Evolutionary conservation across 345 rosid species (phyloP).

Genomic region (Ceriops tagal): DNA sequence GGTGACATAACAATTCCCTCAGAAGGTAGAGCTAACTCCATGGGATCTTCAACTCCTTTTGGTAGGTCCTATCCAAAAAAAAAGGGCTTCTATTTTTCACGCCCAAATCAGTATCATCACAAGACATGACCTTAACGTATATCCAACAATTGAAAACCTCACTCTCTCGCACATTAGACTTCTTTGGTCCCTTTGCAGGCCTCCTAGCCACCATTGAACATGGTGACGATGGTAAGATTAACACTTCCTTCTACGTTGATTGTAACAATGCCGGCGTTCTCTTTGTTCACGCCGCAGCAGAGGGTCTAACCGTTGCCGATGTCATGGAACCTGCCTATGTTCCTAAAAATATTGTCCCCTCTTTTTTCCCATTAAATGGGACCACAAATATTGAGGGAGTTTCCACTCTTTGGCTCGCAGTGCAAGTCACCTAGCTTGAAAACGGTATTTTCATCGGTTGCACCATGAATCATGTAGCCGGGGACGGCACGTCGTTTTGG

Average conservation of each 20-base stretch:
- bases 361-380: conserved; percentile 44
- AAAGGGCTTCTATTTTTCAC: conserved; percentile 24
- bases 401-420: conserved; percentile 38
- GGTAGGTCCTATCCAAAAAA: conserved; percentile 1
- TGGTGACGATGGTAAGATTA: not conserved
- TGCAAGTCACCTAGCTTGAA: conserved; percentile 43
- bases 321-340: conserved; percentile 25
- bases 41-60: conserved; percentile 27
- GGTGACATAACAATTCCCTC: not conserved
- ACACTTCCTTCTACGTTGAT: conserved; percentile 20
- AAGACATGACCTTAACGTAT: not conserved
- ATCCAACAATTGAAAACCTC: conserved; percentile 19
- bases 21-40: conserved; percentile 19
- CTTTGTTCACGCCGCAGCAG: conserved; percentile 32
- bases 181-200: conserved; percentile 23
- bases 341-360: conserved; percentile 17
- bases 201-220: conserved; percentile 20
- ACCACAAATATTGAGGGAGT: conserved; percentile 25
- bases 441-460: conserved; percentile 46
- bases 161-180: conserved; percentile 17
- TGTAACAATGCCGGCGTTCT: conserved; percentile 30
- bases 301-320: conserved; percentile 28
- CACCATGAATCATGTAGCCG: conserved; percentile 32
- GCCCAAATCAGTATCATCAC: not conserved
- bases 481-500: conserved; percentile 43